Conservation (phyloP, 768 basidiomycete species). For the Kondoa malvinella region DNA sequence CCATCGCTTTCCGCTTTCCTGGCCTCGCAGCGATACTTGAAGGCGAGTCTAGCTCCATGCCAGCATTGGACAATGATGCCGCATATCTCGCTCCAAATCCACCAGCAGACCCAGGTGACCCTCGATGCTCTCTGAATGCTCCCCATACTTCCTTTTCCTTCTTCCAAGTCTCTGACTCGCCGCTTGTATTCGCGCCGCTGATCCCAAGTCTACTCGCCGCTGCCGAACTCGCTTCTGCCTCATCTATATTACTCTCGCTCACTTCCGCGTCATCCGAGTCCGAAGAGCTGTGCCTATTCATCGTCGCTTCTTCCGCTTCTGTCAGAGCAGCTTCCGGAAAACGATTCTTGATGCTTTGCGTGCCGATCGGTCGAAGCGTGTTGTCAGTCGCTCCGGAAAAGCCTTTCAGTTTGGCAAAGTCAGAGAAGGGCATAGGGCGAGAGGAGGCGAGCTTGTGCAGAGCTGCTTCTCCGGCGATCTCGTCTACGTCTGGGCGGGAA, state of each 20-base stretch:
- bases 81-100: conserved; percentile 1
- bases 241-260: neutral
- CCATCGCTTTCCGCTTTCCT: conserved; percentile 23
- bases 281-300: neutral
- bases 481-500: conserved; percentile 17
- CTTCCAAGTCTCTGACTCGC: neutral
- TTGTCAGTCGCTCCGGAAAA: neutral
- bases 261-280: conserved; percentile 10
- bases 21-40: conserved; percentile 11
- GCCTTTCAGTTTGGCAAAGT: neutral
- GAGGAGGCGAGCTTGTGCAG: conserved; percentile 20
- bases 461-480: conserved; percentile 25
- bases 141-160: conserved; percentile 3
- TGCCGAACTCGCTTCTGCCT: neutral
- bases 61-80: neutral
- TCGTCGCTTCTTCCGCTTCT: conserved; percentile 10
- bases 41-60: conserved; percentile 17
- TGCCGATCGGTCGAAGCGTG: neutral
- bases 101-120: neutral
- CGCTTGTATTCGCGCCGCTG: conserved; percentile 1
- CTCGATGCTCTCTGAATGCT: neutral
- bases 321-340: conserved; percentile 13
- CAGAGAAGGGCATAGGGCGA: conserved; percentile 14
- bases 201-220: conserved; percentile 1
- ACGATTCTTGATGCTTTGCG: conserved; percentile 12